Evolutionary conservation across 2,329 filamentous ascomycete genomes (phyloP).

Genomic region (Pseudogymnoascus sp.): DNA sequence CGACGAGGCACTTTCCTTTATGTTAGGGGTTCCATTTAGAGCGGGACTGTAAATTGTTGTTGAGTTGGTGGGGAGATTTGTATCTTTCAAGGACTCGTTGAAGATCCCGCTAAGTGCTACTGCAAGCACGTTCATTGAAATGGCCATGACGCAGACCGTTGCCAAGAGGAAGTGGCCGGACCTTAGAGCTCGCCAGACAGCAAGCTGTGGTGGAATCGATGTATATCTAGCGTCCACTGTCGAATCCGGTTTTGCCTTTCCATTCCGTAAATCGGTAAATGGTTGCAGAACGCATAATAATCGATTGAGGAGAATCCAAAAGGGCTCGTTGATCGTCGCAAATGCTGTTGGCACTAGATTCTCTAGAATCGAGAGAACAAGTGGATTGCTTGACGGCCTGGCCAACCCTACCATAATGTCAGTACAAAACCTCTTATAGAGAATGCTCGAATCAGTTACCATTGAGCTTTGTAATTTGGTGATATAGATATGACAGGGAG

Average conservation of each 20-base stretch:
- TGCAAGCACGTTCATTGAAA: conserved; percentile 48
- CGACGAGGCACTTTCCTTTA: neutral
- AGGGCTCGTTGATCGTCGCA: conserved; percentile 50
- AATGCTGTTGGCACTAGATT: conserved; percentile 49
- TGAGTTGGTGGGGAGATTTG: neutral
- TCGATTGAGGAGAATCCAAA: conserved; percentile 50
- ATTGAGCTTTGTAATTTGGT: conserved; percentile 13
- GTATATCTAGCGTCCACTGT: conserved; percentile 43
- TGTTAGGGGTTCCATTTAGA: conserved; percentile 13
- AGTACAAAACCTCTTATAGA: neutral
- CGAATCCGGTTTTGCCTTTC: conserved; percentile 31
- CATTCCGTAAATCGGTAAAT: conserved; percentile 41
- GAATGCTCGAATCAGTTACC: conserved; percentile 13
- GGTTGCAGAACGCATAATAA: conserved; percentile 49
- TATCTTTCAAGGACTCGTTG: conserved; percentile 29
- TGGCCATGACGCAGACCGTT: conserved; percentile 39
- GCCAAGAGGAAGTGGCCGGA: conserved; percentile 41
- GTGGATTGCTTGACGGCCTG: conserved; percentile 16
- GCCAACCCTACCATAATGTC: conserved; percentile 14
- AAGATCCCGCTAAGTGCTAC: conserved; percentile 47
- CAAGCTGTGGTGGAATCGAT: conserved; percentile 49
- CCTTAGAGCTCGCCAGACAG: conserved; percentile 38
- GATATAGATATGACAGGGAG: conserved; percentile 13
- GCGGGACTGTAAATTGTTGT: neutral
- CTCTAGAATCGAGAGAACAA: conserved; percentile 33